A percentile compares a stretch with the other conserved stretches of the same genome.
These are phyloP conservation scores for Penicillium sp. DNA, from an alignment of 2,329 filamentous ascomycete species.

Conservation along the genomic window DNA sequence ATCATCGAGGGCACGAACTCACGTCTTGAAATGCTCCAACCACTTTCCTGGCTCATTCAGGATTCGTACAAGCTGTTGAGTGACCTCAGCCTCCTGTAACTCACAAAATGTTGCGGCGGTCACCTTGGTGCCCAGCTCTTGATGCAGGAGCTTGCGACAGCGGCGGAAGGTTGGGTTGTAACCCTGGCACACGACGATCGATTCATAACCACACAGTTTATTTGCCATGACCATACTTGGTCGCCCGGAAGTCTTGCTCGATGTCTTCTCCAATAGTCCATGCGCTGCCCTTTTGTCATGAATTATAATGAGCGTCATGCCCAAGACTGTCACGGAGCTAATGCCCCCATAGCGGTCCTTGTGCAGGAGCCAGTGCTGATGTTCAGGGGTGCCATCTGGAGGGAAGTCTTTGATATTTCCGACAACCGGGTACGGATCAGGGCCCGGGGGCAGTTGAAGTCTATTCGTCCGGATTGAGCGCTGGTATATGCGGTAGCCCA, in stretches of 20 bases:
- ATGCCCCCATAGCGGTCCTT: slow-evolving; percentile 38
- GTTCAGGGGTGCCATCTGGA: slow-evolving; percentile 34
- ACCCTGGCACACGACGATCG: neutral
- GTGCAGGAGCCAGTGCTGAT: slow-evolving; percentile 43
- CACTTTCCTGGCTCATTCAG: slow-evolving; percentile 42
- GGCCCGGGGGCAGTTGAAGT: slow-evolving; percentile 50
- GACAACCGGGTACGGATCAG: slow-evolving; percentile 47
- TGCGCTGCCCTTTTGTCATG: slow-evolving; percentile 10
- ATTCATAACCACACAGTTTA: neutral
- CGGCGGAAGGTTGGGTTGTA: neutral
- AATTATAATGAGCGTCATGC: neutral
- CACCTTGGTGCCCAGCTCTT: slow-evolving; percentile 46
- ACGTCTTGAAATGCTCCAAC: slow-evolving; percentile 42
- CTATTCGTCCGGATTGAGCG: neutral
- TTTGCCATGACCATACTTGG: neutral
- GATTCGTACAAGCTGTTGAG: slow-evolving; percentile 25
- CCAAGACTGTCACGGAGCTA: neutral
- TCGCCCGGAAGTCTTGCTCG: neutral
- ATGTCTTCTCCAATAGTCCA: slow-evolving; percentile 28
- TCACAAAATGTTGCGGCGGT: slow-evolving; percentile 19
- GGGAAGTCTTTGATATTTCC: slow-evolving; percentile 54
- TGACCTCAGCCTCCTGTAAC: neutral
- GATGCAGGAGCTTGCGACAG: slow-evolving; percentile 41
- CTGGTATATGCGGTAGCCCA: neutral
- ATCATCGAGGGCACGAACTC: neutral